phyloP scores from a whole-genome alignment of 768 basidiomycete genomes.

The Amanita phalloides region DNA sequence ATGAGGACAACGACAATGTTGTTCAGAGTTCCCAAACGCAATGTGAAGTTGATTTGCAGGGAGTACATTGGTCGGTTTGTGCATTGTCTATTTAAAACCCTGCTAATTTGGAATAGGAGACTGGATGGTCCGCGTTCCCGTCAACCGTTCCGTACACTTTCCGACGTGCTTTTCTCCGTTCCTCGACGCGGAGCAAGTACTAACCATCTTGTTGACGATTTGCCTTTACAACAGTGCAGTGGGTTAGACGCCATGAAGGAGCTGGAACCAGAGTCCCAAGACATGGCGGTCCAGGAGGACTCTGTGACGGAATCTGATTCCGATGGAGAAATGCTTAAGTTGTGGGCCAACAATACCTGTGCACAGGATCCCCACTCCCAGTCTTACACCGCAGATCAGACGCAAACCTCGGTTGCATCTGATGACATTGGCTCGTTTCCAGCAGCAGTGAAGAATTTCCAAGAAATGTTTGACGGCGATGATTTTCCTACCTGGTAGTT shows the following conservation, averaged over 20 bases:
- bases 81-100: not conserved
- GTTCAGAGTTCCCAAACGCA: slow-evolving; percentile 39
- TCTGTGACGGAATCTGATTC: slow-evolving; percentile 30
- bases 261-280: not conserved
- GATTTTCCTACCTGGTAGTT: slow-evolving; percentile 27
- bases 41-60: slow-evolving; percentile 15
- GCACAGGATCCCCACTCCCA: not conserved
- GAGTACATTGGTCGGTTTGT: not conserved
- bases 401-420: not conserved
- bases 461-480: slow-evolving; percentile 29
- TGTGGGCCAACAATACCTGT: not conserved
- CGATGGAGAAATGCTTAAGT: slow-evolving; percentile 16
- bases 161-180: slow-evolving; percentile 14
- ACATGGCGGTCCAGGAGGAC: slow-evolving; percentile 1
- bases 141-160: slow-evolving; percentile 9
- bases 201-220: not conserved
- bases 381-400: not conserved
- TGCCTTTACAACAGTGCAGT: not conserved
- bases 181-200: slow-evolving; percentile 9
- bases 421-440: slow-evolving; percentile 20
- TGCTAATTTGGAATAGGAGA: not conserved
- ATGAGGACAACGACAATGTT: slow-evolving; percentile 2
- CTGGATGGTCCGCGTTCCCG: not conserved
- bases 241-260: not conserved
- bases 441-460: slow-evolving; percentile 28